A percentile compares a stretch with the other conserved stretches of the same genome.
phyloP scores from a whole-genome alignment of 2,329 filamentous ascomycete genomes.

The Exophiala phaeomuriformis region DNA sequence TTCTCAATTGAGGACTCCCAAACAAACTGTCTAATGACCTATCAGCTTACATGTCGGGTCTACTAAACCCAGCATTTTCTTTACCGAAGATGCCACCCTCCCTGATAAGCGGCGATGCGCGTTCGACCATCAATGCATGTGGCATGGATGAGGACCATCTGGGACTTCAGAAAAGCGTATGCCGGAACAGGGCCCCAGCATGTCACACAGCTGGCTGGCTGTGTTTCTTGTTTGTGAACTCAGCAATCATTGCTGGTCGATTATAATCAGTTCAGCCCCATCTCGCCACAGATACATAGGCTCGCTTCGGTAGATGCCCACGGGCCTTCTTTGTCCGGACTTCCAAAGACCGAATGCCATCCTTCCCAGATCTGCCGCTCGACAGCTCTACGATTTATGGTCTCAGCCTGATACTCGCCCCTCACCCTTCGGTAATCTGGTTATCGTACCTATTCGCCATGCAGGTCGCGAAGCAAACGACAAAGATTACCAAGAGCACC shows the following conservation, averaged over 20 bases:
- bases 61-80: too few relatives aligned
- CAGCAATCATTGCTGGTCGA: not conserved
- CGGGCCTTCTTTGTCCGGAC: not conserved
- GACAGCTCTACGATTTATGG: not conserved
- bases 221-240: not conserved
- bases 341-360: not conserved
- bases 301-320: not conserved
- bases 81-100: too few relatives aligned
- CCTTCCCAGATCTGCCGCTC: not conserved
- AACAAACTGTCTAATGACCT: too few relatives aligned
- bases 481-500: not conserved
- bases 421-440: not conserved
- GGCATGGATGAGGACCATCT: too few relatives aligned
- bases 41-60: too few relatives aligned
- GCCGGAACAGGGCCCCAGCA: not conserved
- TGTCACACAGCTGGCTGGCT: not conserved
- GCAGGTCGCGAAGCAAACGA: not conserved
- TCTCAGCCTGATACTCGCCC: not conserved
- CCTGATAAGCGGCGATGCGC: too few relatives aligned
- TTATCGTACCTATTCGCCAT: not conserved
- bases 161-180: too few relatives aligned
- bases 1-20: too few relatives aligned
- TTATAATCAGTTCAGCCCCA: not conserved
- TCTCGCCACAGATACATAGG: not conserved
- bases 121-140: too few relatives aligned